phyloP scores from a whole-genome alignment of 192 early-diverging fungal genomes.

The Phlyctochytrium planicorne region DNA sequence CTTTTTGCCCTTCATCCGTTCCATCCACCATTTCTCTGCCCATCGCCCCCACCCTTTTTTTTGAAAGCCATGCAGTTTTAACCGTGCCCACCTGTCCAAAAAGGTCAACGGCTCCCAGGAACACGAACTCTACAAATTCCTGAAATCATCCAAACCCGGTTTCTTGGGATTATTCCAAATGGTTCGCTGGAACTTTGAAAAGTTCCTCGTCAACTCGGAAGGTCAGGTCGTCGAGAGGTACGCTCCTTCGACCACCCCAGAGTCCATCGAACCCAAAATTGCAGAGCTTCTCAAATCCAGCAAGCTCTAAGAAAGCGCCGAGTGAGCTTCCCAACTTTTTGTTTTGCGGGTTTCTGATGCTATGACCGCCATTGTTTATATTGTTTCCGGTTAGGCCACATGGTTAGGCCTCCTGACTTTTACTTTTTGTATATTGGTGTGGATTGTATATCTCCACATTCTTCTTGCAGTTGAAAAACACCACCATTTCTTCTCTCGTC shows the following conservation, averaged over 20 bases:
- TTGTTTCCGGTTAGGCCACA: too few relatives aligned
- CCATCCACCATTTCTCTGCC: neutral
- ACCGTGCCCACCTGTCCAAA: constrained; percentile 34
- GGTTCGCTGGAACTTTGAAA: constrained; percentile 54
- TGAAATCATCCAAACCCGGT: constrained; percentile 40
- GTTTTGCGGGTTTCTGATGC: too few relatives aligned
- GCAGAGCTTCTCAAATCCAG: constrained; percentile 6
- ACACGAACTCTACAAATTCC: constrained; percentile 43
- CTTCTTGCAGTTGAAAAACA: too few relatives aligned
- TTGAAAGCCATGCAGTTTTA: constrained; percentile 45
- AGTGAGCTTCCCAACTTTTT: too few relatives aligned
- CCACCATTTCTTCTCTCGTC: too few relatives aligned
- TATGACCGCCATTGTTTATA: too few relatives aligned
- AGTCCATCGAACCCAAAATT: constrained; percentile 2
- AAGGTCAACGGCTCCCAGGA: constrained; percentile 48
- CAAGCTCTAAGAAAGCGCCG: too few relatives aligned
- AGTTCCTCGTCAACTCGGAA: constrained; percentile 45
- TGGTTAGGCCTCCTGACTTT: too few relatives aligned
- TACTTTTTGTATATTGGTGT: too few relatives aligned
- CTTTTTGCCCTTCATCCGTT: constrained; percentile 66
- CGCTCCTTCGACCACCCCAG: constrained; percentile 12
- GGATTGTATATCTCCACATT: too few relatives aligned
- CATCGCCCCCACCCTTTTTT: neutral
- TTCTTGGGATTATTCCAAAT: constrained; percentile 28
- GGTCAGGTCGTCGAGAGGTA: constrained; percentile 38